A percentile compares a stretch with the other conserved stretches of the same genome.
Conservation (phyloP, 768 basidiomycete species). For the Fomitopsis serialis region DNA sequence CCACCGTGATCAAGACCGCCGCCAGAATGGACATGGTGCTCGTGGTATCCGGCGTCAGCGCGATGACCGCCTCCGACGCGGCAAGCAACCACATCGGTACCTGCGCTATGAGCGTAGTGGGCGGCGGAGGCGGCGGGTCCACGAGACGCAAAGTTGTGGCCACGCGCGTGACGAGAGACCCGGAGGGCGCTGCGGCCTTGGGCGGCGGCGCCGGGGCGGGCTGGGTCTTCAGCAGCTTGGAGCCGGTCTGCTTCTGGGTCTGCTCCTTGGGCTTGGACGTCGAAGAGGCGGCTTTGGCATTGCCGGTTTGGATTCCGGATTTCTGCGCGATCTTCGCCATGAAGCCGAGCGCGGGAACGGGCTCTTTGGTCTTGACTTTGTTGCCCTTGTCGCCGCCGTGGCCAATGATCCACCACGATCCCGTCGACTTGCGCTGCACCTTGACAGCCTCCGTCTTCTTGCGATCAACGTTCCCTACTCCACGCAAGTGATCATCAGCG, state of each 20-base stretch:
- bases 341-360: neutral
- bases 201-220: neutral
- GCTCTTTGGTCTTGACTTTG: slow-evolving; percentile 5
- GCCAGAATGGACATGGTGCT: slow-evolving; percentile 6
- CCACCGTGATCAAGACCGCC: slow-evolving; percentile 7
- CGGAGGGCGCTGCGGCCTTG: neutral
- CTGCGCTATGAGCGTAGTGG: slow-evolving; percentile 12
- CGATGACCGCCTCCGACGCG: slow-evolving; percentile 12
- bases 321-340: neutral
- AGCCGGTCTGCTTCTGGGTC: neutral
- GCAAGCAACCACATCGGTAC: slow-evolving; percentile 18
- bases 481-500: neutral
- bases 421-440: slow-evolving; percentile 20
- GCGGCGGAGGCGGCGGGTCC: slow-evolving; percentile 8
- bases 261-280: no score
- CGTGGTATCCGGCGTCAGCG: slow-evolving; percentile 12
- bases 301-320: neutral
- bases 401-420: slow-evolving; percentile 20
- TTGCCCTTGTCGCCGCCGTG: slow-evolving; percentile 5
- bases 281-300: neutral
- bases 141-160: slow-evolving; percentile 4
- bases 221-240: neutral
- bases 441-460: slow-evolving; percentile 21
- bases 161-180: neutral
- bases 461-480: slow-evolving; percentile 15